Base-by-base conservation (phyloP, 805 yeast genomes). In the Nakazawaea molendinolei region DNA sequence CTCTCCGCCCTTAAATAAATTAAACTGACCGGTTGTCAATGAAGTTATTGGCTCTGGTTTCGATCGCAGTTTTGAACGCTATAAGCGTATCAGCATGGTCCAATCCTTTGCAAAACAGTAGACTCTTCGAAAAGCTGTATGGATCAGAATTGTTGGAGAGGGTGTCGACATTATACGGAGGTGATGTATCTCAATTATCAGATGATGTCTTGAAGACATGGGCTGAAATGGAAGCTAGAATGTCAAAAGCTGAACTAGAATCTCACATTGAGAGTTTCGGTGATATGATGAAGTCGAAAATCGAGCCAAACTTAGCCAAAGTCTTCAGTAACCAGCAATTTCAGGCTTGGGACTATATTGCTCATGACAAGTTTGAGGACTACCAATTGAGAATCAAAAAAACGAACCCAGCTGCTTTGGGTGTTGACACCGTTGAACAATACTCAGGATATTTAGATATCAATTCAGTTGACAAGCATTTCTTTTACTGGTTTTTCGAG, bases 401-500 rank as follows among this genome's bases (percentile, higher is more conserved):
- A 49, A 53, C 68, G 22, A 62, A 71, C 44, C 95, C 95, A 10
- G 65, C 69, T 44, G 65, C 61, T 25, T 70, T 89, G 46, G 95
- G 94, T 13, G 62, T 89, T 39, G 97, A 90, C 61, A 58, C 68
- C 5, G 95, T 86, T 33, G 76, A 80, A 52, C 95, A 86, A 58
- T 79, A 74, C 55, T 69, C 89, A 24, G 96, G 96, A 36, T 86
- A 86, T 59, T 73, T 86, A 53, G 95, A 86, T 58, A 76, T 83
- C 34, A 44, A 48, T 16, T 85, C 79, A 34, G 86, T 79, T 47
- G 96, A 86, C 54, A 86, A 86, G 62, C 96, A 86, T 61, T 79
- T 86, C 55, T 86, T 85, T 64, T 61, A 55, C 33, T 61, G 92
- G 89, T 80, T 79, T 53, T 87, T 86, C 50, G 95, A 86, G 60